These are phyloP conservation scores for Heterobasidion annosum DNA, from an alignment of 1,284 basidiomycete species.

Conservation along the genomic window DNA sequence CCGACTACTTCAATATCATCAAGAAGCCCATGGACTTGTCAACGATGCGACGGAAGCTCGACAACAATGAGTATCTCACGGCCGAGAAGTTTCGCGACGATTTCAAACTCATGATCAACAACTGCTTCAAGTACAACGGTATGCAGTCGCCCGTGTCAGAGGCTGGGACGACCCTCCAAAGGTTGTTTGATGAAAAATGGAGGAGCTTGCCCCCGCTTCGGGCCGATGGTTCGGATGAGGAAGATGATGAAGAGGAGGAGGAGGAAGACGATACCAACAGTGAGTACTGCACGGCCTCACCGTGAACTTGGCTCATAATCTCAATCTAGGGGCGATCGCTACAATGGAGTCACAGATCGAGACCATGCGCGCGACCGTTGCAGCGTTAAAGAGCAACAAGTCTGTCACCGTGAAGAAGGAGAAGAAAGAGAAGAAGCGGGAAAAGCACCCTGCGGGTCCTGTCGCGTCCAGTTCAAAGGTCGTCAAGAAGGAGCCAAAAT, in stretches of 20 bases:
- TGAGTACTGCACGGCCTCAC: slow-evolving; percentile 23
- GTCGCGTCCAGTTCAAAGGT: slow-evolving; percentile 58
- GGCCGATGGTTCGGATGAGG: slow-evolving; percentile 27
- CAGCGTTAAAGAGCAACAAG: slow-evolving; percentile 35
- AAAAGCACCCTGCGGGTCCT: slow-evolving; percentile 57
- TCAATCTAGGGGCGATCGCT: slow-evolving; percentile 50
- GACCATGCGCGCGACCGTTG: slow-evolving; percentile 56
- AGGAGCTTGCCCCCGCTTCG: slow-evolving; percentile 62
- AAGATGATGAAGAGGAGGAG: slow-evolving; percentile 40
- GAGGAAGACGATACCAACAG: slow-evolving; percentile 39
- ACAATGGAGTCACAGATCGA: slow-evolving; percentile 70
- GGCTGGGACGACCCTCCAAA: slow-evolving; percentile 75
- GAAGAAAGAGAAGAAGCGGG: slow-evolving; percentile 30
- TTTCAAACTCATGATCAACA: slow-evolving; percentile 90
- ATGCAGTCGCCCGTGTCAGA: slow-evolving; percentile 80
- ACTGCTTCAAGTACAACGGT: slow-evolving; percentile 92
- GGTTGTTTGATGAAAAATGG: slow-evolving; percentile 91
- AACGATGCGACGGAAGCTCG: slow-evolving; percentile 83
- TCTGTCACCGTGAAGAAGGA: background rate
- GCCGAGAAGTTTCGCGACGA: slow-evolving; percentile 82
- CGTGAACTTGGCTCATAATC: slow-evolving; percentile 4
- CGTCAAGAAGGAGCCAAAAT: slow-evolving; percentile 29
- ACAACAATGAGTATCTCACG: slow-evolving; percentile 65
- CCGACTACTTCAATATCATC: slow-evolving; percentile 80
- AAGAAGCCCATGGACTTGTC: slow-evolving; percentile 93